phyloP scores from a whole-genome alignment of 208 protist species.

The Trypanosomatidae sp. region DNA sequence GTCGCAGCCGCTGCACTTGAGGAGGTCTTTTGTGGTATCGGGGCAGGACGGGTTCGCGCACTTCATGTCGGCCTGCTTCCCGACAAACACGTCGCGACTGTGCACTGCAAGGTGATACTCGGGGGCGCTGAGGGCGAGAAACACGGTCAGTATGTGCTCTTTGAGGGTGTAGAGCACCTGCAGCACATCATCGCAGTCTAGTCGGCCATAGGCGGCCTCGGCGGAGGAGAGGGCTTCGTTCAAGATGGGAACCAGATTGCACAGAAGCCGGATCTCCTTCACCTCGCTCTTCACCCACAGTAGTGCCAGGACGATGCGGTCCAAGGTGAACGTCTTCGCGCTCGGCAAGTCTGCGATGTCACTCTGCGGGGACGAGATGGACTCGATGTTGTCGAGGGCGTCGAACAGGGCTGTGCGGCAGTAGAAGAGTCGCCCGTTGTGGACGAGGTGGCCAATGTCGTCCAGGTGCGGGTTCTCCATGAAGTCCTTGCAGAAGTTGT shows the following conservation, averaged over 20 bases:
- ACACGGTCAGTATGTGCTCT: slow-evolving; percentile 44
- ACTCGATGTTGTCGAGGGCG: slow-evolving; percentile 40
- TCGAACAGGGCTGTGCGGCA: slow-evolving; percentile 65
- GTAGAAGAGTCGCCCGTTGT: slow-evolving; percentile 73
- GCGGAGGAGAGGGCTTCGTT: slow-evolving; percentile 44
- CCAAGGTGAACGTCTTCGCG: slow-evolving; percentile 32
- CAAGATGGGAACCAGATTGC: slow-evolving; percentile 41
- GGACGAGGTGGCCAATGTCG: slow-evolving; percentile 52
- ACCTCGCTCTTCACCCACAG: slow-evolving; percentile 64
- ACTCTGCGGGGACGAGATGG: slow-evolving; percentile 26
- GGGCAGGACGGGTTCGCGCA: slow-evolving; percentile 66
- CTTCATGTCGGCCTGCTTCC: slow-evolving; percentile 58
- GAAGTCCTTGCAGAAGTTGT: slow-evolving; percentile 47
- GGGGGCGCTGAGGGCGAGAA: slow-evolving; percentile 43
- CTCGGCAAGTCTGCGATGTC: slow-evolving; percentile 19
- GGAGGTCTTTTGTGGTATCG: slow-evolving; percentile 55
- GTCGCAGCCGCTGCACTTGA: slow-evolving; percentile 81
- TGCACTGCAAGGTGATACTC: slow-evolving; percentile 77
- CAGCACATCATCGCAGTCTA: slow-evolving; percentile 34
- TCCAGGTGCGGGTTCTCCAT: slow-evolving; percentile 55
- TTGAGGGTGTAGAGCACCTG: slow-evolving; percentile 58
- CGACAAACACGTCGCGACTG: slow-evolving; percentile 58
- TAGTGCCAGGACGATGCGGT: slow-evolving; percentile 48
- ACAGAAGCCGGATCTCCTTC: slow-evolving; percentile 43
- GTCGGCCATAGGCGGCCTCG: slow-evolving; percentile 36